Base-by-base conservation (phyloP, 345 rosid genomes). In the Xanthoceras sorbifolium region DNA sequence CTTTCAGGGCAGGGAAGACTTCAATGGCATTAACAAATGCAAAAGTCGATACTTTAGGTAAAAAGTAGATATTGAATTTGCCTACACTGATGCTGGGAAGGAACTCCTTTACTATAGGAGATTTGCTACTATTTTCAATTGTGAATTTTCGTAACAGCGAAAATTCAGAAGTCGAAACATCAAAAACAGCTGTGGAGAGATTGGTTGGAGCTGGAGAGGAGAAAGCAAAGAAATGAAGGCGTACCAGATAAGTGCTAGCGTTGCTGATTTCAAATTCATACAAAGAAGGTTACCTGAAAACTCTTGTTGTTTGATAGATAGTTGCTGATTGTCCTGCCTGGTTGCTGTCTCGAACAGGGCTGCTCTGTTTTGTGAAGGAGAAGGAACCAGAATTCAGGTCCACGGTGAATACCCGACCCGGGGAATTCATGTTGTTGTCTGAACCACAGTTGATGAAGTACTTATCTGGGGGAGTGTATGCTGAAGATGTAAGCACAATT, bases 11-110 rank as follows among this genome's bases (percentile, higher is more conserved):
- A 12, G 55, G 77, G 76, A 93, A 89, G 67, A 84, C 86, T 76
- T 90, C 95, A 1, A 92, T 84, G 68, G 97, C 98, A 59, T 87
- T 93, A n/a, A 89, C 67, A 67, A 88, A 76, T 4, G 97, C 88
- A 0, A 92, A 73, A 23, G 92, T 89, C 3, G 83, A 74, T 2
- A 0, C 79, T 17, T 38, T 29, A 1, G 94, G 97, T 4, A 6
- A 7, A 71, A 89, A 90, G 10, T 4, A 64, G 76, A 91, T 69
- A 1, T 23, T 14, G 67, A 87, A 86, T 22, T 64, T 48, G 1
- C 71, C 69, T 2, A 48, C 29, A 0, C 73, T 5, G 22, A 85
- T 80, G 66, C 32, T 80, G 9, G 89, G 68, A 25, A 86, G 75
- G 79, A 86, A 89, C 81, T 92, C 97, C 67, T 84, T 77, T 29